Evolutionary conservation across 1,284 basidiomycete species (phyloP).

Genomic region (Ustilago esculenta): DNA sequence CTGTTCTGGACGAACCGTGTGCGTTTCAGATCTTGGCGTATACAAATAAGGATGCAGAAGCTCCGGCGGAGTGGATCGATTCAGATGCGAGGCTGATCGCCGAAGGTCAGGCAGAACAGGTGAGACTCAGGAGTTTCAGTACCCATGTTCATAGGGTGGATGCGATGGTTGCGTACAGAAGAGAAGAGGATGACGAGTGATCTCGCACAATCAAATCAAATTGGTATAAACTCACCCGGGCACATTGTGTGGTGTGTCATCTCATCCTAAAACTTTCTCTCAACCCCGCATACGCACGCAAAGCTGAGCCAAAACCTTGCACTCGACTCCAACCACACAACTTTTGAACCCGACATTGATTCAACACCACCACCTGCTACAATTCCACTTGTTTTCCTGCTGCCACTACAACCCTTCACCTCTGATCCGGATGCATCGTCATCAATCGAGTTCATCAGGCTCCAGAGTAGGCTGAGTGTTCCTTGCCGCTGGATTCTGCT

Average conservation of each 20-base stretch:
- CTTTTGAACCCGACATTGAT: no score
- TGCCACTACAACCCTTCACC: no score
- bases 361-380: no score
- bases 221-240: no score
- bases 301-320: no score
- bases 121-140: slow-evolving; percentile 71
- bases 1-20: slow-evolving; percentile 92
- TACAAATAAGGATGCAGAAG: slow-evolving; percentile 75
- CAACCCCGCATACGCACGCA: no score
- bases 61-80: slow-evolving; percentile 91
- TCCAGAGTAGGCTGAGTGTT: slow-evolving; percentile 18
- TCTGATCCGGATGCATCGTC: no score
- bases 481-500: no score
- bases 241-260: no score
- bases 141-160: slow-evolving; percentile 69
- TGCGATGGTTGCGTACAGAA: slow-evolving; percentile 68
- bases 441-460: slow-evolving; percentile 47
- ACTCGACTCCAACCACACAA: no score
- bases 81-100: slow-evolving; percentile 94
- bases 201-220: neutral
- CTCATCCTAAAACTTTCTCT: no score
- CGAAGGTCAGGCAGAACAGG: slow-evolving; percentile 93
- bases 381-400: no score
- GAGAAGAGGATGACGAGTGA: slow-evolving; percentile 66
- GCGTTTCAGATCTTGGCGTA: slow-evolving; percentile 92